Evolutionary conservation across 2,329 filamentous ascomycete species (phyloP).

Genomic region (Plectosphaerella cucumerina): DNA sequence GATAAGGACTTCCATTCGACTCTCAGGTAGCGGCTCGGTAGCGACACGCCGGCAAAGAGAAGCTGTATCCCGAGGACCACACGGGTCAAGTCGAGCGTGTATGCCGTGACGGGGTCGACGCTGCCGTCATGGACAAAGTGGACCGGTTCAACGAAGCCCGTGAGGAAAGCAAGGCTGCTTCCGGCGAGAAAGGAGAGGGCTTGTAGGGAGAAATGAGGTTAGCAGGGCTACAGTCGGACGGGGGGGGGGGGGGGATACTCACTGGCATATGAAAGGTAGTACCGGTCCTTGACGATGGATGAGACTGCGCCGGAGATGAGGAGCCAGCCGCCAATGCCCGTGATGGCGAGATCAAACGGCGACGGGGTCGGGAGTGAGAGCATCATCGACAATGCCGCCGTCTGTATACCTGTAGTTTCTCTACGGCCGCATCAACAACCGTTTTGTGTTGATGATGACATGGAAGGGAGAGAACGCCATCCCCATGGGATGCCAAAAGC

Average conservation of each 20-base stretch:
- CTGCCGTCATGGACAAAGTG: slow-evolving; percentile 64
- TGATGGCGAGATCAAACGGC: slow-evolving; percentile 76
- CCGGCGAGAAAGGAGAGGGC: slow-evolving; percentile 13
- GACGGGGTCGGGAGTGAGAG: not conserved
- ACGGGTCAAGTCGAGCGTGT: slow-evolving; percentile 80
- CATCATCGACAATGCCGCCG: not conserved
- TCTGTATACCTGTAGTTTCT: too few species aligned
- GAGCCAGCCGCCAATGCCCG: slow-evolving; percentile 80
- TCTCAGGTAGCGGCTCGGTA: slow-evolving; percentile 76
- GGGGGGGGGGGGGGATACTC: slow-evolving; percentile 32
- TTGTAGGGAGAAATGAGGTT: not conserved
- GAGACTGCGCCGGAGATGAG: slow-evolving; percentile 88
- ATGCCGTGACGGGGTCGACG: slow-evolving; percentile 65
- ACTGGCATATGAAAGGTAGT: slow-evolving; percentile 88
- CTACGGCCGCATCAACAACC: too few species aligned
- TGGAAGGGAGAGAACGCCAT: too few species aligned
- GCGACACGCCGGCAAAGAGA: slow-evolving; percentile 80
- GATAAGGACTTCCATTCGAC: slow-evolving; percentile 74
- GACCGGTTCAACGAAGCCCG: slow-evolving; percentile 70
- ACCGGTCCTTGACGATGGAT: slow-evolving; percentile 83
- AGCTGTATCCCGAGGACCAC: slow-evolving; percentile 88
- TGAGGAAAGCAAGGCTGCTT: slow-evolving; percentile 73
- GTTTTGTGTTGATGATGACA: too few species aligned
- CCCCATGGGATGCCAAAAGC: too few species aligned
- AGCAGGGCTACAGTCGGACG: not conserved